Conservation (phyloP, 2,329 filamentous ascomycete genomes). For the Reticulascus tulasneorum region DNA sequence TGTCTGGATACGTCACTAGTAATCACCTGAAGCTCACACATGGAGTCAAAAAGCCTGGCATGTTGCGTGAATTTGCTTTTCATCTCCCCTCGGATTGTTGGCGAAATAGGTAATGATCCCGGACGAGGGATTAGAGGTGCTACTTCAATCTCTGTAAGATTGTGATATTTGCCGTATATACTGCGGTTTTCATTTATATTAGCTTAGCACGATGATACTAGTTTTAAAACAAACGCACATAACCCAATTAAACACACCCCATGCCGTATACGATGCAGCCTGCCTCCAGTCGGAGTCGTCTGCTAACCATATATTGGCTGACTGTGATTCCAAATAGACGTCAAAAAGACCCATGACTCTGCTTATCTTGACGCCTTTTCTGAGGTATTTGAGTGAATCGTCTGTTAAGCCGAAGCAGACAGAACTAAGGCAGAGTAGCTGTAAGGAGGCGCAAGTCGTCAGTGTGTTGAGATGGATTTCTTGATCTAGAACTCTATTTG, state of each 20-base stretch:
- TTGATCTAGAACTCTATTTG: not conserved
- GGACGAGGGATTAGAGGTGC: conserved; percentile 4
- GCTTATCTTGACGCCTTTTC: not conserved
- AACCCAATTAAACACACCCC: conserved; percentile 21
- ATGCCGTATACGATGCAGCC: conserved; percentile 21
- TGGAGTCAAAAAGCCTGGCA: not conserved
- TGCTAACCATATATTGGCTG: conserved; percentile 1
- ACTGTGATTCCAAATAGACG: not conserved
- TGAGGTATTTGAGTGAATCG: not conserved
- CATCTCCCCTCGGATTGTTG: too few relatives aligned
- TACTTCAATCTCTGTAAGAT: conserved; percentile 4
- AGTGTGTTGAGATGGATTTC: not conserved
- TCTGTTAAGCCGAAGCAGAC: conserved; percentile 1
- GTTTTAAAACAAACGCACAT: too few relatives aligned
- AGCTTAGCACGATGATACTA: too few relatives aligned
- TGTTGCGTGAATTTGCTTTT: too few relatives aligned
- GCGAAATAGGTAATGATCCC: too few relatives aligned
- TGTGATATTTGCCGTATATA: not conserved
- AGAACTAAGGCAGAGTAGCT: conserved; percentile 3
- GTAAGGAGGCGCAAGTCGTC: conserved; percentile 1
- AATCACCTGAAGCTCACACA: conserved; percentile 3
- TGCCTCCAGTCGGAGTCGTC: conserved; percentile 1
- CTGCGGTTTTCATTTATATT: too few relatives aligned
- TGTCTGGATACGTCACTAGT: not conserved
- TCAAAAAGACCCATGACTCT: conserved; percentile 6